Conservation (phyloP, 805 yeast species). For the Candida insectorum region DNA sequence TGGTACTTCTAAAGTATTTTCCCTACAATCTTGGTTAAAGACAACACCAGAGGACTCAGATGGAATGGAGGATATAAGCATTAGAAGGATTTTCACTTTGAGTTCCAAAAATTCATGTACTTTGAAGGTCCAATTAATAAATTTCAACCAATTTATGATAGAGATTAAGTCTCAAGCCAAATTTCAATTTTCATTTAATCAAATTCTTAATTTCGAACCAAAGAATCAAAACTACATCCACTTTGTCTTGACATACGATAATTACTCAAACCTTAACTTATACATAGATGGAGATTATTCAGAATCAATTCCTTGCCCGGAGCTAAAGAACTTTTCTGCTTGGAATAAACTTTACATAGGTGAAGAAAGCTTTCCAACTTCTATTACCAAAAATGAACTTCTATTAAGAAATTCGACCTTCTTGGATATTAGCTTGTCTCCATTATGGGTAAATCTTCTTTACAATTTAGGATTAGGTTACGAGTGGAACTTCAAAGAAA, state of each 20-base stretch:
- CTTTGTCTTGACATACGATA: slow-evolving; percentile 36
- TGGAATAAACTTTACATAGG: slow-evolving; percentile 41
- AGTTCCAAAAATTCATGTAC: slow-evolving; percentile 20
- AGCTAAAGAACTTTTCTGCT: slow-evolving; percentile 20
- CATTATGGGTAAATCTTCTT: slow-evolving; percentile 52
- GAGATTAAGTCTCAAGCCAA: slow-evolving; percentile 22
- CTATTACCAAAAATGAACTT: slow-evolving; percentile 20
- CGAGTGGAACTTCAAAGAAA: slow-evolving; percentile 44
- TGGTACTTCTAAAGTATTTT: slow-evolving; percentile 14
- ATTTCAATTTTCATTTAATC: slow-evolving; percentile 33
- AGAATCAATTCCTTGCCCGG: slow-evolving; percentile 40
- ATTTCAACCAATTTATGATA: slow-evolving; percentile 28
- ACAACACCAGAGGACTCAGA: slow-evolving; percentile 16
- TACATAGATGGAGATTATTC: slow-evolving; percentile 49
- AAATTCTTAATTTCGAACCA: slow-evolving; percentile 14
- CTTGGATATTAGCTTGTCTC: slow-evolving; percentile 31
- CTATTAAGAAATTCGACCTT: slow-evolving; percentile 37
- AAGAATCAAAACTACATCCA: slow-evolving; percentile 25
- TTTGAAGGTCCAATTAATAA: slow-evolving; percentile 25
- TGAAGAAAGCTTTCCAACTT: slow-evolving; percentile 8
- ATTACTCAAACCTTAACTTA: slow-evolving; percentile 36
- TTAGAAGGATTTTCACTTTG: slow-evolving; percentile 12
- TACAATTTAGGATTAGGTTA: slow-evolving; percentile 45
- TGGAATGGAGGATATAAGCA: slow-evolving; percentile 5
- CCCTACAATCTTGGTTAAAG: slow-evolving; percentile 42